Conservation (phyloP, 73 alveolate species). For the Uronychia binucleata region DNA sequence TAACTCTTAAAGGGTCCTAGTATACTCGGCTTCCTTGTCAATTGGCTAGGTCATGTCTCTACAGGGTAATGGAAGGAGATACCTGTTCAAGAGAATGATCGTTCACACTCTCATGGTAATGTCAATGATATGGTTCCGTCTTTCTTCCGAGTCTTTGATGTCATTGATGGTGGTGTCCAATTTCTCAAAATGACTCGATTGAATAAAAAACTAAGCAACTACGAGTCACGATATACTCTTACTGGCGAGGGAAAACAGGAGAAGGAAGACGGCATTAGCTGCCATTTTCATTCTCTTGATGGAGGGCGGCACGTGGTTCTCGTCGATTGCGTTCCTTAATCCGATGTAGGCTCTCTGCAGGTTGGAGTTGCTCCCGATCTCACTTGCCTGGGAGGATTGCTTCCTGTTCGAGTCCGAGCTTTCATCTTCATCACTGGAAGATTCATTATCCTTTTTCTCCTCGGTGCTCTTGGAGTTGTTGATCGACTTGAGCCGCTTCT, state of each 20-base stretch:
- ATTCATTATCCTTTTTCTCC: too few species aligned
- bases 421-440: background rate
- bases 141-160: background rate
- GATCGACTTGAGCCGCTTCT: slow-evolving; percentile 26
- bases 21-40: background rate
- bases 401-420: background rate
- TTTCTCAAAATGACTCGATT: background rate
- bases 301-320: slow-evolving; percentile 29
- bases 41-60: background rate
- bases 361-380: slow-evolving; percentile 16
- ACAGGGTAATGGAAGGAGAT: background rate
- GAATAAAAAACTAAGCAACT: background rate
- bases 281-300: slow-evolving; percentile 1
- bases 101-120: slow-evolving; percentile 16
- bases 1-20: background rate
- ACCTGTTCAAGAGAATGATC: slow-evolving; percentile 12
- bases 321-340: slow-evolving; percentile 51
- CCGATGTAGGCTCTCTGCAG: slow-evolving; percentile 19
- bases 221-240: background rate
- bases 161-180: background rate
- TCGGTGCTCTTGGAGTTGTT: background rate
- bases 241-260: background rate
- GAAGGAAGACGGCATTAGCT: background rate
- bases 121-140: background rate
- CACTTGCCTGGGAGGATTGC: background rate